Percentiles rank a stretch among this genome's conserved stretches.
These are phyloP conservation scores for Aspergillus spinulosporus DNA, from an alignment of 2,329 filamentous ascomycete genomes.

Conservation along the genomic window DNA sequence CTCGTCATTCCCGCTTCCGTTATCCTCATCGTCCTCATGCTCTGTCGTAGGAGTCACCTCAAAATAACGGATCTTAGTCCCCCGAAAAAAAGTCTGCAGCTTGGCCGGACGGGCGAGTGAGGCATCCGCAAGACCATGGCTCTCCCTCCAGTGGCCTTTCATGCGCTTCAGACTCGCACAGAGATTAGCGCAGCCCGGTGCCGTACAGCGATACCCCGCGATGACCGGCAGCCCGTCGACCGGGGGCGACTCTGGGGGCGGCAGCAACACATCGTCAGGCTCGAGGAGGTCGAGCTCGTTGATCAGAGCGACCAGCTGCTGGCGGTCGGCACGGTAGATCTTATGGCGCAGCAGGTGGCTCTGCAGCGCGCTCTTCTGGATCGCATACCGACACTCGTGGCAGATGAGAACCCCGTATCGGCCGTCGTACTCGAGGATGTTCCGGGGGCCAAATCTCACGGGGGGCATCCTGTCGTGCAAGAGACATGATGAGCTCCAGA, in stretches of 20 bases:
- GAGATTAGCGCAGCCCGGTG: slow-evolving; percentile 3
- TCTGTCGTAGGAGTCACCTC: slow-evolving; percentile 2
- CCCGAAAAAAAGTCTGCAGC: slow-evolving; percentile 16
- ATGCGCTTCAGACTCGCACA: slow-evolving; percentile 15
- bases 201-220: slow-evolving; percentile 10
- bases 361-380: slow-evolving; percentile 14
- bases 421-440: slow-evolving; percentile 6
- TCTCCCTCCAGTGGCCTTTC: slow-evolving; percentile 8
- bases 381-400: slow-evolving; percentile 14
- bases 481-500: not conserved
- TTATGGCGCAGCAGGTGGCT: slow-evolving; percentile 17
- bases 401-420: slow-evolving; percentile 13
- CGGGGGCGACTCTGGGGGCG: not conserved
- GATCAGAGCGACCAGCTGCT: not conserved
- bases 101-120: not conserved
- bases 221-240: slow-evolving; percentile 6
- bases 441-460: not conserved
- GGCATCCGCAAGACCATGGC: not conserved
- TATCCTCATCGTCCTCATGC: not conserved
- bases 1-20: not conserved
- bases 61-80: slow-evolving; percentile 12
- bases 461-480: not conserved
- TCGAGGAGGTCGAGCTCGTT: not conserved
- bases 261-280: slow-evolving; percentile 4
- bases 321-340: slow-evolving; percentile 14